Conservation (phyloP, 495 filamentous ascomycete species). For the Xylaria venustula region DNA sequence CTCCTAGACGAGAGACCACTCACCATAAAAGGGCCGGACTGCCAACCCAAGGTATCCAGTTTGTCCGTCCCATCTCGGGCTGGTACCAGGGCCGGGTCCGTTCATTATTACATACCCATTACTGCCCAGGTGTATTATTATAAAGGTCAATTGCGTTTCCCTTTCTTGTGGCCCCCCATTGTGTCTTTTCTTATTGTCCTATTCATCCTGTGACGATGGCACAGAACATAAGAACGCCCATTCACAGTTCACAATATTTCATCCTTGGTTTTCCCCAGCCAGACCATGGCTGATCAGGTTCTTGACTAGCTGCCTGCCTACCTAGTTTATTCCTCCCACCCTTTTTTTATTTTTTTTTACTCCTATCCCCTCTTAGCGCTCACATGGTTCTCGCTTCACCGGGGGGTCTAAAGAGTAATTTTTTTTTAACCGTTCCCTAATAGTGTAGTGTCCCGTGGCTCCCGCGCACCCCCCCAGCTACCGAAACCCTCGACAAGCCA, state of each 20-base stretch:
- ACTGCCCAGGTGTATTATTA: conserved; percentile 1
- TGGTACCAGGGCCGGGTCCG: conserved; percentile 1
- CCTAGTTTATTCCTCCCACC: background rate
- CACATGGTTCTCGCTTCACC: background rate
- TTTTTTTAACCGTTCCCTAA: conserved; percentile 16
- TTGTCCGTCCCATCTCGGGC: conserved; percentile 7
- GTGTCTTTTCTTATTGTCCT: background rate
- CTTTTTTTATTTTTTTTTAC: background rate
- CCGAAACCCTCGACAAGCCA: conserved; percentile 11
- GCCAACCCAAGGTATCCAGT: background rate
- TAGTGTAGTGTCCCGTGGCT: conserved; percentile 16
- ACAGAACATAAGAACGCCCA: background rate
- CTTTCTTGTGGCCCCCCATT: conserved; percentile 1
- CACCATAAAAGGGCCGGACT: conserved; percentile 1
- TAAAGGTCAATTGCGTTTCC: conserved; percentile 7
- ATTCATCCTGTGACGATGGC: conserved; percentile 2
- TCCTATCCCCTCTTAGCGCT: background rate
- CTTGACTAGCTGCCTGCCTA: background rate
- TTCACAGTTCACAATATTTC: background rate
- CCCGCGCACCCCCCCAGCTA: conserved; percentile 8
- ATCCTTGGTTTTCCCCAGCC: background rate
- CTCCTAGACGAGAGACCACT: background rate
- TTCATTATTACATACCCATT: background rate
- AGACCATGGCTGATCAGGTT: background rate
- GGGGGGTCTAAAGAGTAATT: background rate